Base-by-base conservation (phyloP, 805 yeast species). In the Starmerella kuoi region DNA sequence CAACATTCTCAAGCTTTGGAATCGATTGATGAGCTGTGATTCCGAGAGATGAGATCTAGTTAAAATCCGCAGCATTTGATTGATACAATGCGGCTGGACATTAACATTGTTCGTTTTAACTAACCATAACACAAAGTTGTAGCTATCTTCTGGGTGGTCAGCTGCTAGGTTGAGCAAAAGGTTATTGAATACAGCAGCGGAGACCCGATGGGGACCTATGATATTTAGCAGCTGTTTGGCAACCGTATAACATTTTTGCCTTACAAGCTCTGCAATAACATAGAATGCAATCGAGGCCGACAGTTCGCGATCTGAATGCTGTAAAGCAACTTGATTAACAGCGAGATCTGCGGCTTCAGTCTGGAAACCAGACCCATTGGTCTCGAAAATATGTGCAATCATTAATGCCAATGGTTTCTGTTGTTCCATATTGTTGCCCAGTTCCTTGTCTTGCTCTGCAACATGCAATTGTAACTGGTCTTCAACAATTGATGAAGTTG, bases 81-180 rank as follows among this genome's bases (percentile, higher is more conserved):
- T 51, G 11, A 58, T 31, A 1, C 53, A 40, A 1, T 17, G 5
- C 2, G 50, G 40, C 1, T 59, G 54, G 3, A 57, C 32, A 2
- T 14, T 12, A 9, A 46, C 32, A 2, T 43, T 35, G 9, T 40
- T 41, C 9, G 32, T 43, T 9, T 27, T 28, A 19, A 45, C 24
- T 17, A 60, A 46, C 61, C 60, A 56, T 11, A 31, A 30, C 3
- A 51, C 42, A n/a, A 58, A 30, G 7, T 33, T 30, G 23, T 38
- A 19, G 23, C 52, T 45, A 9, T 54, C 40, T 5, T 39, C 26
- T 1, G 63, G 62, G 27, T 43, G 44, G 17, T 51, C 41, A 5
- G 34, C 20, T n/a, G 56, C 49, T 6, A 57, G 45, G 7, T 38
- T 26, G 14, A 48, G 32, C 22, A 58, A 35, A 21, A 57, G 46